A percentile compares a stretch with the other conserved stretches of the same genome.
Conservation (phyloP, 208 protist species). For the Trypanosoma mega region DNA sequence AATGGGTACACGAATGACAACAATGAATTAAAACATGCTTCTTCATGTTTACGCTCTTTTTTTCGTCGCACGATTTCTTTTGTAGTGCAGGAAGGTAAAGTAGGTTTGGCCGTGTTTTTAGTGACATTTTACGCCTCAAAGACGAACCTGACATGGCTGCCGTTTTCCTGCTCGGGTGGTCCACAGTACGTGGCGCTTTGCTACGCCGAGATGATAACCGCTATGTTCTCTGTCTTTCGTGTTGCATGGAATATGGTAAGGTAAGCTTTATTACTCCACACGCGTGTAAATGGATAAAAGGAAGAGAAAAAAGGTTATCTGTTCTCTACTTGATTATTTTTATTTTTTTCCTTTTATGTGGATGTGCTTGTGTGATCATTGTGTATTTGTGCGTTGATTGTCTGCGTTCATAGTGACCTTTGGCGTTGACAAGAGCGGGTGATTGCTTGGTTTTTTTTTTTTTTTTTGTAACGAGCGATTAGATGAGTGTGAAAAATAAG, state of each 20-base stretch:
- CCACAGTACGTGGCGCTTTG: slow-evolving; percentile 23
- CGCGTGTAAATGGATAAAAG: too few species aligned
- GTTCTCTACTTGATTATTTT: background rate
- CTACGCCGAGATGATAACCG: slow-evolving; percentile 16
- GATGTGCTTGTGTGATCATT: background rate
- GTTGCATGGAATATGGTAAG: background rate
- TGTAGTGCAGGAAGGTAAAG: slow-evolving; percentile 3
- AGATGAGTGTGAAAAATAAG: background rate
- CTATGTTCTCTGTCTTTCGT: background rate
- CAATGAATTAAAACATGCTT: too few species aligned
- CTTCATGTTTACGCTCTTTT: background rate
- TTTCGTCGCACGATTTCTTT: background rate
- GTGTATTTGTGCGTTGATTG: too few species aligned
- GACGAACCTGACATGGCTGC: slow-evolving; percentile 18
- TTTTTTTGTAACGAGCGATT: slow-evolving; percentile 6
- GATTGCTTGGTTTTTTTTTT: slow-evolving; percentile 12
- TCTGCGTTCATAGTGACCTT: background rate
- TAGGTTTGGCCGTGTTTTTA: slow-evolving; percentile 7
- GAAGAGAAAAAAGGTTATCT: too few species aligned
- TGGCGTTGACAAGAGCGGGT: background rate
- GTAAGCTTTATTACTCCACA: background rate
- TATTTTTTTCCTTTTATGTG: slow-evolving; percentile 6
- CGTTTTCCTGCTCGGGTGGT: slow-evolving; percentile 19
- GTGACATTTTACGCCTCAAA: slow-evolving; percentile 8
- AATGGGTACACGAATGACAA: too few species aligned